Evolutionary conservation across 2,329 filamentous ascomycete genomes (phyloP), one percentile per base, ranked within the genome.

Genomic region (Sarocladiaceae sp.): DNA sequence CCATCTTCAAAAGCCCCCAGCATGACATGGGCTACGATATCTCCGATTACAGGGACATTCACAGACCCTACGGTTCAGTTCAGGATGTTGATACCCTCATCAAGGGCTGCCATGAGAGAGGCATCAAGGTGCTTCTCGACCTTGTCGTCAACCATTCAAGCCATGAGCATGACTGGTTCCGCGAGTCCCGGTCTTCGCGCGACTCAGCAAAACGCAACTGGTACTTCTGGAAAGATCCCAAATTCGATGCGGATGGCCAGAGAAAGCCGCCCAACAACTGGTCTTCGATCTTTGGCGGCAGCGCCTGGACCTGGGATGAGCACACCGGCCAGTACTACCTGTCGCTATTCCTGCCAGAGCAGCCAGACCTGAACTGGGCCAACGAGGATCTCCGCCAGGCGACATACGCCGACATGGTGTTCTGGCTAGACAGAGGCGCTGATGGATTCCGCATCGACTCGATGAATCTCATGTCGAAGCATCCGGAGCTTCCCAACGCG

Each of bases 311-410:
- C 33, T 88, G 74, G 62, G 83, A 88, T 52, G 76, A 83, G 47
- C 58, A 63, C 6, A 85, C 82, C 0, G 69, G 72, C 33, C 80
- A 88, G 61, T 88, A 86, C 60, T 88, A 86, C 55, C 74, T 88
- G 1, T 77, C 82, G 40, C 70, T 90, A 4, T 91, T 87, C 58
- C 77, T 81, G 2, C 73, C 73, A 1, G 76, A 83, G 47, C 85
- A 89, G 58, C 85, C 86, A 0, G 86, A 90, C 51, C 69, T 91
- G 3, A 90, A 90, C 61, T 90, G 85, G 85, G 83, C 87, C 52
- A 83, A 82, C 44, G 69, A 72, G 0, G 77, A 75, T 2, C 76
- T 83, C 2, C 73, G 84, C 9, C 63, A 74, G 26, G 85, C 83
- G 1, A 79, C 87, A 3, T 83, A 87, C 56, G 69, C 72, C 19